Evolutionary conservation across 2,329 filamentous ascomycete species (phyloP), one percentile per base, ranked within the genome.

Genomic region (Davidsoniella neocaledoniae): DNA sequence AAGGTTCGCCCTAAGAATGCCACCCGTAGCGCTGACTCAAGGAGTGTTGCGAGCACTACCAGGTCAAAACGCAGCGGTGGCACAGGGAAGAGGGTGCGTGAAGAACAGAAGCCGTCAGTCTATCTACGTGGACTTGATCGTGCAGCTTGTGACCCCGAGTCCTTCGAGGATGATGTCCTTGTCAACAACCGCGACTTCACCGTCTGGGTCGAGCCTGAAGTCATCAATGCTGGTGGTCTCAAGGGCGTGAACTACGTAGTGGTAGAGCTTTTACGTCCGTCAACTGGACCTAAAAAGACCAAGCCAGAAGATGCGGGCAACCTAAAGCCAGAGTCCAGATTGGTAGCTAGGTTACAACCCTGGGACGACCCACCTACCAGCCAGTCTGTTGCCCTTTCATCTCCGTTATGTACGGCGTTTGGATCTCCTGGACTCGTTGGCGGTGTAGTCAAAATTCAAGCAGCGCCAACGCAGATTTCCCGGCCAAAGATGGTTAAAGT

Each of bases 361-460:
- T 98, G 91, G 93, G 76, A 88, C 52, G 86, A 94, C 59, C 81
- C 87, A 1, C 87, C 91, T 1, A 86, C 90, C 59, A 80, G 78
- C 48, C 79, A 83, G 55, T 83, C 90, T 54, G 76, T 78, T 45
- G 86, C 86, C 1, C 68, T 98, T 21, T 96, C 91, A 1, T 75
- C 79, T 0, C 66, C 79, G 3, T 68, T 98, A 5, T 94, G 85
- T 62, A 74, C 76, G 26, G 75, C 83, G 1, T 70, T 98, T 19
- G 81, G 79, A 2, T 79, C 76, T 48, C 68, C 76, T 38, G 80
- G 78, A 1, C 73, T 94, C 47, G 83, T 94, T 8, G 91, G 91
- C 10, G 86, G 87, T 0, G 77, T 96, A 40, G 75, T 94, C 50
- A 86, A 90, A 54, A 72, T 98, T 26, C 87, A 96, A 60, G 80